Base-by-base conservation (phyloP, 2,329 filamentous ascomycete genomes). In the Canariomyces notabilis region DNA sequence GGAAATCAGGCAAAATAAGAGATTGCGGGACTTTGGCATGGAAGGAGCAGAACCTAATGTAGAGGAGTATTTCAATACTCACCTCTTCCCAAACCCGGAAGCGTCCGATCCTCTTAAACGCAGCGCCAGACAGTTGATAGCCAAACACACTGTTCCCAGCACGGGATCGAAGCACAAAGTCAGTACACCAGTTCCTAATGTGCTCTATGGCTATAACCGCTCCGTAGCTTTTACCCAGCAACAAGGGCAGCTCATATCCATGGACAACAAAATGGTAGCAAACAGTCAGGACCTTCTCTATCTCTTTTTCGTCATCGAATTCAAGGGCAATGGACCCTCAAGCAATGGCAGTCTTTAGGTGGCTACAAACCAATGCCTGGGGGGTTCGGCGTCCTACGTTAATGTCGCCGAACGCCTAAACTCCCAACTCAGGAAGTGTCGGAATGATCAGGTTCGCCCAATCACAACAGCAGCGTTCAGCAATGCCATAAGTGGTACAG, bases 361-460 rank as follows among this genome's bases (percentile, higher is more conserved):
- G 3, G 62, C 62, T 8, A 65, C 61, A 3, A 69, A 69, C 46
- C 59, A 68, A 53, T 66, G 62, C 46, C 55, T 66, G 19, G 61
- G 63, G 1, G 61, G 44, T 0, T 57, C 64, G 1, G 46, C 60
- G 16, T 48, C 61, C 11, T 67, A 64, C 41, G 50, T 68, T 40
- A 61, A 66, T 11, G 55, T 66, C 8, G 54, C 40, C 26, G 51
- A 59, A 46, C 49, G 37, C 15, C 51, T 56, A 14, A 61, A 58
- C 44, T 19, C 33, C 12, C 53, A 47, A 46, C 16, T 59, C 46
- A 33, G 46, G 37, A 2, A 44, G 31, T 57, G 47, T 48, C 34
- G 57, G 20, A 54, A 49, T 48, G 14, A 53, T 47, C 22, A 53
- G 36, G 37, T 58, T 15, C 15, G 36, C 18, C 37, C 31, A 3